Conservation (phyloP, 2,329 filamentous ascomycete species). For the Fusarium euwallaceae region DNA sequence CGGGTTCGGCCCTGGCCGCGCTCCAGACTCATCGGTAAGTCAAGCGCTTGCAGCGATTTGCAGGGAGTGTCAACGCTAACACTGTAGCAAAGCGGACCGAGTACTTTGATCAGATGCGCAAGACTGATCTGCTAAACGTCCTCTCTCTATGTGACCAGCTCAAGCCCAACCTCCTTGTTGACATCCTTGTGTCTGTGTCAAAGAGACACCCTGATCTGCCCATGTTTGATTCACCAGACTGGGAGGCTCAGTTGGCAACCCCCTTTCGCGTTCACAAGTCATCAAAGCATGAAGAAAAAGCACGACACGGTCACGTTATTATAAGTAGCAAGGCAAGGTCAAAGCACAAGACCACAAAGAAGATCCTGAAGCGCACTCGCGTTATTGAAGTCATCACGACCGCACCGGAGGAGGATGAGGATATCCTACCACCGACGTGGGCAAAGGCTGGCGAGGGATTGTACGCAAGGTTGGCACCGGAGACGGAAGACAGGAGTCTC, state of each 20-base stretch:
- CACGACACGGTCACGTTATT: constrained; percentile 50
- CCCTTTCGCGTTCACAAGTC: constrained; percentile 23
- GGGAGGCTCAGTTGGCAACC: constrained; percentile 48
- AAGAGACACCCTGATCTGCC: constrained; percentile 58
- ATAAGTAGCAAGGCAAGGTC: constrained; percentile 46
- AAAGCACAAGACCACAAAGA: constrained; percentile 51
- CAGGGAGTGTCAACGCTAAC: not conserved
- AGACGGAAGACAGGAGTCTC: constrained; percentile 54
- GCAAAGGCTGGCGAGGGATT: constrained; percentile 55
- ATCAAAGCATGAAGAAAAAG: constrained; percentile 36
- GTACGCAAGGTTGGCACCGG: constrained; percentile 55
- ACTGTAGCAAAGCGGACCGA: constrained; percentile 50
- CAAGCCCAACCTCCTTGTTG: constrained; percentile 56
- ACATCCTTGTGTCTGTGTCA: constrained; percentile 58
- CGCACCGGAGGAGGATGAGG: constrained; percentile 48
- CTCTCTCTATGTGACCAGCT: constrained; percentile 58
- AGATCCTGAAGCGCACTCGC: constrained; percentile 49
- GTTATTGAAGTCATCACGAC: constrained; percentile 46
- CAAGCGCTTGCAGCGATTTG: not conserved
- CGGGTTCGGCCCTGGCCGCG: constrained; percentile 54
- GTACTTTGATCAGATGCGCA: constrained; percentile 56
- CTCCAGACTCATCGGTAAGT: constrained; percentile 53
- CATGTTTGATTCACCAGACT: constrained; percentile 58
- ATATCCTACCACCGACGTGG: constrained; percentile 57
- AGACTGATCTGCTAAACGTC: constrained; percentile 56